These are phyloP conservation scores for Coniochaeta ligniaria DNA, from an alignment of 2,329 filamentous ascomycete species.

Conservation along the genomic window DNA sequence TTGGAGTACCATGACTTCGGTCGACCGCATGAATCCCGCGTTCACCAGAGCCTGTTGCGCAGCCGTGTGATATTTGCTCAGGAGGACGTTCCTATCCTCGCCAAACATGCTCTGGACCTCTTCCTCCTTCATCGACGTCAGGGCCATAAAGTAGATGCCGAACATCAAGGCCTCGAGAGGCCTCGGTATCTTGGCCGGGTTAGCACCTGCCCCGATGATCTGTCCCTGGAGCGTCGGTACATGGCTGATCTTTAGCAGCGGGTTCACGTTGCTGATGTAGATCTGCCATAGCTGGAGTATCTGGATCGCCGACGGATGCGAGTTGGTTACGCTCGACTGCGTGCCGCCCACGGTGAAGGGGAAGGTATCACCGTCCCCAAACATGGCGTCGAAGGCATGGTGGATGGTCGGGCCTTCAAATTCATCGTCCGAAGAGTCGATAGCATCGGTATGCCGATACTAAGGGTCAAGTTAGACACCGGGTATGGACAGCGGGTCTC, in stretches of 20 bases:
- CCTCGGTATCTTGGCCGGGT: slow-evolving; percentile 44
- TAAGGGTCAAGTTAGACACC: slow-evolving; percentile 14
- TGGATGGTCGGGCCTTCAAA: slow-evolving; percentile 47
- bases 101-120: slow-evolving; percentile 45
- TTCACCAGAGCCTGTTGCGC: slow-evolving; percentile 60
- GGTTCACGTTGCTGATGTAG: slow-evolving; percentile 64
- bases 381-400: slow-evolving; percentile 53
- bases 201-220: slow-evolving; percentile 54
- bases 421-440: slow-evolving; percentile 50
- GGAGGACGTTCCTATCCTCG: slow-evolving; percentile 41
- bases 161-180: slow-evolving; percentile 63
- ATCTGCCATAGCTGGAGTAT: slow-evolving; percentile 62
- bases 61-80: slow-evolving; percentile 47
- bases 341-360: slow-evolving; percentile 47
- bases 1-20: slow-evolving; percentile 59
- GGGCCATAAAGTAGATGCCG: slow-evolving; percentile 51
- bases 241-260: slow-evolving; percentile 61
- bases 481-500: slow-evolving; percentile 1
- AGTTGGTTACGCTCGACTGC: slow-evolving; percentile 32
- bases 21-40: slow-evolving; percentile 58
- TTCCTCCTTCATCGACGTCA: slow-evolving; percentile 49
- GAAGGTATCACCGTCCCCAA: slow-evolving; percentile 47
- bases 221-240: slow-evolving; percentile 57
- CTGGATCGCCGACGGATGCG: slow-evolving; percentile 48
- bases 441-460: slow-evolving; percentile 41